Conservation (phyloP, 2,329 filamentous ascomycete genomes). For the Aspergillus thermomutatus region DNA sequence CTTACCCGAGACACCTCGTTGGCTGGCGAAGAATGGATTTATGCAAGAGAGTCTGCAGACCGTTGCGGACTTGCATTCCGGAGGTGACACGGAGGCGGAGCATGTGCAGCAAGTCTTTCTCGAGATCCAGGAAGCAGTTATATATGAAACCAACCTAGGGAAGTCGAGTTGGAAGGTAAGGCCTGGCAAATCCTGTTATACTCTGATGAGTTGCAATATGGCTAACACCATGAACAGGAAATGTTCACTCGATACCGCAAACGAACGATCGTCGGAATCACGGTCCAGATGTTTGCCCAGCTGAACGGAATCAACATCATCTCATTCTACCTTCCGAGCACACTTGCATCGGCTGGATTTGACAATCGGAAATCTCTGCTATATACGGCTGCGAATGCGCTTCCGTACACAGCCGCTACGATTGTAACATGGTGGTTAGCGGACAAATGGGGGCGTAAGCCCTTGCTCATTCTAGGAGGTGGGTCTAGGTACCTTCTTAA, state of each 20-base stretch:
- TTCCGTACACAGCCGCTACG: slow-evolving; percentile 41
- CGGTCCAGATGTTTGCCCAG: slow-evolving; percentile 41
- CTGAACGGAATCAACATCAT: slow-evolving; percentile 44
- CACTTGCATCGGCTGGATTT: slow-evolving; percentile 35
- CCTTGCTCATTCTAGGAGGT: slow-evolving; percentile 27
- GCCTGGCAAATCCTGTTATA: neutral
- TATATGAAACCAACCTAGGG: slow-evolving; percentile 34
- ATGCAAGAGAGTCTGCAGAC: slow-evolving; percentile 39
- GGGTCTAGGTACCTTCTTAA: neutral
- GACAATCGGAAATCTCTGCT: slow-evolving; percentile 37
- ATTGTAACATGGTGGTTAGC: slow-evolving; percentile 40
- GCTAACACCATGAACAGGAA: slow-evolving; percentile 22
- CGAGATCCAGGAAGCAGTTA: slow-evolving; percentile 38
- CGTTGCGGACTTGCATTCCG: slow-evolving; percentile 39
- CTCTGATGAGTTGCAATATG: too few relatives aligned
- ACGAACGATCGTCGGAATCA: slow-evolving; percentile 41
- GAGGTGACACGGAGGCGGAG: slow-evolving; percentile 32
- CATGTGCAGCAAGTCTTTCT: slow-evolving; percentile 36
- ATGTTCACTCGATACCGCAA: slow-evolving; percentile 45
- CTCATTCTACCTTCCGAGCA: slow-evolving; percentile 41
- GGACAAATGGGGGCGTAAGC: slow-evolving; percentile 40
- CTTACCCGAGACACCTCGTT: slow-evolving; percentile 39
- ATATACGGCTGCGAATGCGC: slow-evolving; percentile 39
- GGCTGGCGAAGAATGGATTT: slow-evolving; percentile 42
- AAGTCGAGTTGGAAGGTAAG: slow-evolving; percentile 32